These are phyloP conservation scores for Ormosia semicastrata DNA, from an alignment of 306 rosid genomes.

Conservation along the genomic window DNA sequence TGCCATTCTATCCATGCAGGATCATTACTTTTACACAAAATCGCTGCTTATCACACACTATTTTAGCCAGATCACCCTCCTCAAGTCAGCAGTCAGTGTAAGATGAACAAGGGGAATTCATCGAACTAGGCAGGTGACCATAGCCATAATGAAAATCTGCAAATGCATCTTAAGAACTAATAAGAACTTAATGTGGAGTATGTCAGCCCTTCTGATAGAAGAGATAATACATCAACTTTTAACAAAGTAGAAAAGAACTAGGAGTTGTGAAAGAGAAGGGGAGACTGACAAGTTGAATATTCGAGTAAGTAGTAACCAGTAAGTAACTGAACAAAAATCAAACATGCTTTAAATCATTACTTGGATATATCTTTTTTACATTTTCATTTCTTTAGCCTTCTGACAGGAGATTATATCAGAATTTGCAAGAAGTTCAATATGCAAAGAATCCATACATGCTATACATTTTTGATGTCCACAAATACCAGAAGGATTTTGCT, in stretches of 20 bases:
- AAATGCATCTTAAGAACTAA: constrained; percentile 2
- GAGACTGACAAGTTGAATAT: neutral
- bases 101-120: neutral
- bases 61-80: neutral
- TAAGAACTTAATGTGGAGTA: neutral
- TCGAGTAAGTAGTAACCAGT: neutral
- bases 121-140: neutral
- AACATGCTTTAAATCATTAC: neutral
- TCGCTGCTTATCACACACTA: neutral
- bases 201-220: neutral
- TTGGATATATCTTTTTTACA: neutral
- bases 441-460: neutral
- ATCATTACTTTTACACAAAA: neutral
- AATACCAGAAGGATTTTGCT: neutral
- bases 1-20: neutral
- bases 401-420: neutral
- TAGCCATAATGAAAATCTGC: neutral
- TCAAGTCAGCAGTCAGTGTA: neutral
- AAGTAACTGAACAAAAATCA: neutral
- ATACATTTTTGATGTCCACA: neutral
- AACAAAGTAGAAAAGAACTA: neutral
- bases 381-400: neutral
- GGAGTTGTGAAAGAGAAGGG: neutral
- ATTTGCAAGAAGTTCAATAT: neutral
- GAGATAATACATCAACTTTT: neutral